phyloP scores from a whole-genome alignment of 163 green algal species.

The Trebouxiophyceae sp. region DNA sequence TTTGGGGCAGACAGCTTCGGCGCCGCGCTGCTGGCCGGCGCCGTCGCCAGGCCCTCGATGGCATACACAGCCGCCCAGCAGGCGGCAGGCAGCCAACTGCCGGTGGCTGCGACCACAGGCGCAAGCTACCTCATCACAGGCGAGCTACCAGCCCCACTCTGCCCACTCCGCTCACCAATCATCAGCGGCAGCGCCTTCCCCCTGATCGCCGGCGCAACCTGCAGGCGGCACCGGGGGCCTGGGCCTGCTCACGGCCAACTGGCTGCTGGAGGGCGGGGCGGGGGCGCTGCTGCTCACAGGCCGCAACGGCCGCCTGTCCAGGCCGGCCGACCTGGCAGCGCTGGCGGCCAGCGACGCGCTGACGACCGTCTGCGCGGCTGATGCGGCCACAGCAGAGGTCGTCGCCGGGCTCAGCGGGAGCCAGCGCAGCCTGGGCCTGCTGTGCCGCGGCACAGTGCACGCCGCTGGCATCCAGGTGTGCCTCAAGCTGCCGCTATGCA shows the following conservation, averaged over 20 bases:
- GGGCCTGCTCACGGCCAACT: slow-evolving; percentile 56
- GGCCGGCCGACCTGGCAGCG: not conserved
- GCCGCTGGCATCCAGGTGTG: slow-evolving; percentile 49
- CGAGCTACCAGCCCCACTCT: too few relatives aligned
- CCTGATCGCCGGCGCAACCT: not conserved
- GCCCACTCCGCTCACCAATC: too few relatives aligned
- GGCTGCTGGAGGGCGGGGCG: slow-evolving; percentile 23
- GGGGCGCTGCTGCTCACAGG: slow-evolving; percentile 14
- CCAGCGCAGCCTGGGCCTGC: not conserved
- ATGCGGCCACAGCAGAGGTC: slow-evolving; percentile 22
- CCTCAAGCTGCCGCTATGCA: too few relatives aligned
- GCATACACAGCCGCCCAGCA: too few relatives aligned
- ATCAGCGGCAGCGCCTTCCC: not conserved
- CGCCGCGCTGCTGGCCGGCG: too few relatives aligned
- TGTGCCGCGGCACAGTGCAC: slow-evolving; percentile 39
- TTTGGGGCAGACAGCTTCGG: too few relatives aligned
- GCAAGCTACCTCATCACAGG: too few relatives aligned
- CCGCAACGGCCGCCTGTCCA: slow-evolving; percentile 5
- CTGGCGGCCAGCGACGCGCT: not conserved
- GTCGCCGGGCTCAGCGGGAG: not conserved
- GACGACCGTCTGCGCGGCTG: slow-evolving; percentile 8
- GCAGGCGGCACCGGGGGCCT: slow-evolving; percentile 62
- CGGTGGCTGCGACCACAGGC: too few relatives aligned
- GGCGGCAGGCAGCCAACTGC: too few relatives aligned
- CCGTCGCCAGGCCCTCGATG: too few relatives aligned